Evolutionary conservation across 345 rosid species (phyloP).

Genomic region (Murraya paniculata): DNA sequence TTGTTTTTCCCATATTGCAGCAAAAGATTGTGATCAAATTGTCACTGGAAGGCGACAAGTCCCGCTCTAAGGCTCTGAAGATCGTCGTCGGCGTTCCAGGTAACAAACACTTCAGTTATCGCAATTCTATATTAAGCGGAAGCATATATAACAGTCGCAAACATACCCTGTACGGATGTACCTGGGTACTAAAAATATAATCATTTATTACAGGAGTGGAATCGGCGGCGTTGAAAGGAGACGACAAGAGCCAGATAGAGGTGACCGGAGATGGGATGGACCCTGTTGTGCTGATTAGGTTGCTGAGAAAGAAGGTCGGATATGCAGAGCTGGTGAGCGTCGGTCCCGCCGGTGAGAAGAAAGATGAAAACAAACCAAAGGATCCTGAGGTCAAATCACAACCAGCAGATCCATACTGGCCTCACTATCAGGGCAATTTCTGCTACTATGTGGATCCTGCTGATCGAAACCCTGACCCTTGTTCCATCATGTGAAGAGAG

Average conservation of each 20-base stretch:
- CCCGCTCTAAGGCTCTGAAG: conserved; percentile 7
- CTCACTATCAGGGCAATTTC: neutral
- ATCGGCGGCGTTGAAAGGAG: conserved; percentile 41
- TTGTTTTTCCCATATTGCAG: neutral
- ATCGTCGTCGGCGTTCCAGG: neutral
- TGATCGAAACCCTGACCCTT: neutral
- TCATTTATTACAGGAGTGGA: conserved; percentile 29
- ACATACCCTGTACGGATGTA: neutral
- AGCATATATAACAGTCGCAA: neutral
- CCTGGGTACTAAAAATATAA: neutral
- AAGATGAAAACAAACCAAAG: too few species aligned
- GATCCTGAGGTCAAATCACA: neutral
- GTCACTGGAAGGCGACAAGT: neutral
- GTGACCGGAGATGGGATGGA: conserved; percentile 43
- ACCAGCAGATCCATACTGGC: neutral
- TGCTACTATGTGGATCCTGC: neutral
- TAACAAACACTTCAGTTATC: neutral
- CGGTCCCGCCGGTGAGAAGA: neutral
- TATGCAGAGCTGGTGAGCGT: conserved; percentile 22
- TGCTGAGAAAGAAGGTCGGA: conserved; percentile 39
- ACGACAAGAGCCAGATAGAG: conserved; percentile 47
- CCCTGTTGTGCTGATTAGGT: conserved; percentile 26
- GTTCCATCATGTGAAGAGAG: neutral
- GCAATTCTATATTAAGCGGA: neutral
- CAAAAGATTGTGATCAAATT: conserved; percentile 8